Evolutionary conservation across 106 monocot genomes (phyloP), one percentile per base, ranked within the genome.

Genomic region (Amphibolis antarctica): DNA sequence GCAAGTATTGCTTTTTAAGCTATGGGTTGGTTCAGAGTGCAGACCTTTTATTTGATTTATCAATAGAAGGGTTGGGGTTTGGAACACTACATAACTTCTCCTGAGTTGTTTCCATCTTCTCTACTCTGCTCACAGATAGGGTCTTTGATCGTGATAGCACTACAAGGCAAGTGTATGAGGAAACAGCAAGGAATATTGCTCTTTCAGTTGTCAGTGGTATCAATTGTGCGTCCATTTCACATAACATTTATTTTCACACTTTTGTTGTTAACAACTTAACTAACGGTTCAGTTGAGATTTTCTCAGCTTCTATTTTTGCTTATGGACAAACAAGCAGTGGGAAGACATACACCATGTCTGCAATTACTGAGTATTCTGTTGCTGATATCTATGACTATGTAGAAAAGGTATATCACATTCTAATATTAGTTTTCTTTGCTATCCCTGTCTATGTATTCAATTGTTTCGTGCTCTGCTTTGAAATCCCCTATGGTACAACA

Each of bases 321-420:
- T 99, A 99, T 67, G 98, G 98, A 48, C 98, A 99, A 81, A 99
- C 98, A 59, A 88, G 98, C 77, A 99, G 98, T 72, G 98, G 98
- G 62, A 99, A 99, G 71, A 99, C 98, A 46, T 92, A 88, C 68
- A 99, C 98, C n/a, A 99, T 99, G 91, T 73, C 74, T 49, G 98
- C 91, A 27, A 83, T 99, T 46, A 99, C 98, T 5, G 88, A 92
- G 60, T 77, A 83, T 71, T 75, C 98, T 23, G 80, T 85, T 13
- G 69, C 74, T 56, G 98, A 99, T 79, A 88, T 99, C 59, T 99
- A 86, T 62, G 98, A 92, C 23, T 99, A 99, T 71, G 88, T 91
- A 54, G 53, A 70, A 44, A 85, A 70, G 87, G 98, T 99, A 77
- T 60, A 26, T 10, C 3, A 59, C 13, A 19, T 14, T 30, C 29